A percentile compares a stretch with the other conserved stretches of the same genome.
These are phyloP conservation scores for Phialophora macrospora DNA, from an alignment of 2,329 filamentous ascomycete genomes.

Conservation along the genomic window DNA sequence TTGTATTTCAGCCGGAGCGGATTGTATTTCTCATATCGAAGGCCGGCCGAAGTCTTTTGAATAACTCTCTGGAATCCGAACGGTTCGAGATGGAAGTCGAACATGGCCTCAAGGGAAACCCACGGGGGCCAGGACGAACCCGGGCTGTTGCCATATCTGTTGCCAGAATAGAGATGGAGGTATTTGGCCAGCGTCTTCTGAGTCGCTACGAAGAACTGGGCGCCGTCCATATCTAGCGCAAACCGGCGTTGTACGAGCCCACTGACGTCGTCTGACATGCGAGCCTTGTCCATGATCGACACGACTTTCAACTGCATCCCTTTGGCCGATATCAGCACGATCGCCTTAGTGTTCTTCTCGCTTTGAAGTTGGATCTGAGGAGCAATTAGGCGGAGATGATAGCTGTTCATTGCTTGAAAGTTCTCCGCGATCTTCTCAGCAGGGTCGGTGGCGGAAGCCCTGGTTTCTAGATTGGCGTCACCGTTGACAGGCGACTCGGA, in stretches of 20 bases:
- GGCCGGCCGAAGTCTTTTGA: conserved; percentile 90
- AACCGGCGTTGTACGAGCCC: conserved; percentile 94
- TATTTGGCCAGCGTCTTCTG: conserved; percentile 88
- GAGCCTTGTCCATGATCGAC: conserved; percentile 95
- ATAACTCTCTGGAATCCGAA: conserved; percentile 98
- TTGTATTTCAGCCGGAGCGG: conserved; percentile 95
- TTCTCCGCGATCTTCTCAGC: conserved; percentile 81
- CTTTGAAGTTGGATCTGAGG: conserved; percentile 98
- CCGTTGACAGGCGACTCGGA: conserved; percentile 38
- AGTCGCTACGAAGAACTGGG: conserved; percentile 97
- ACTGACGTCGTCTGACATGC: conserved; percentile 89
- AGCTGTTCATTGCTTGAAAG: conserved; percentile 89
- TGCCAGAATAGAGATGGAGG: conserved; percentile 91
- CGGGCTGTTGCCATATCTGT: conserved; percentile 82
- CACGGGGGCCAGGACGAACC: conserved; percentile 95
- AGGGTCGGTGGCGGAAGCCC: conserved; percentile 54
- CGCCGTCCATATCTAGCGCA: conserved; percentile 92
- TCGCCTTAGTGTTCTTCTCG: conserved; percentile 95
- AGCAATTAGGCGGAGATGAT: conserved; percentile 91
- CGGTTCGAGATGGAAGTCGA: conserved; percentile 89
- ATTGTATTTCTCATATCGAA: conserved; percentile 98
- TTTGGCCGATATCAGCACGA: conserved; percentile 95
- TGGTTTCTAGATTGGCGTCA: conserved; percentile 45
- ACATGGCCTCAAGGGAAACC: conserved; percentile 98
- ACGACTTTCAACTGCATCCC: conserved; percentile 98